A percentile compares a stretch with the other conserved stretches of the same genome.
phyloP scores from a whole-genome alignment of 2,329 filamentous ascomycete genomes.

The Lasiodiplodia gonubiensis region DNA sequence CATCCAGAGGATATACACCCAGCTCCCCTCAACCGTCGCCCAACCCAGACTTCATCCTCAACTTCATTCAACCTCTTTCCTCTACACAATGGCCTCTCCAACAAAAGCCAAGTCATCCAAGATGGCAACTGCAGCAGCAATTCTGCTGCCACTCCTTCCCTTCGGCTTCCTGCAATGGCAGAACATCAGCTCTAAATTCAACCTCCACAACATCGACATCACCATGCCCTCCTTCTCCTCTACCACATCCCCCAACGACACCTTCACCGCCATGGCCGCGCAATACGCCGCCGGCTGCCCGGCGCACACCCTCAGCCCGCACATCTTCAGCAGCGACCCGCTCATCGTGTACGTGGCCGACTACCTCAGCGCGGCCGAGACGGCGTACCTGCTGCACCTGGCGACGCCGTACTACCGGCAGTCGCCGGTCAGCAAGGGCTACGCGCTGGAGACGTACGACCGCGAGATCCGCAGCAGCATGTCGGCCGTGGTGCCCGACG shows the following conservation, averaged over 20 bases:
- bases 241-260: not conserved
- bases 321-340: constrained; percentile 9
- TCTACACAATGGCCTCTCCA: not conserved
- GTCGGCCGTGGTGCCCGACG: constrained; percentile 4
- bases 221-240: not conserved
- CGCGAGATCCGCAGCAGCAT: not conserved
- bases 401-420: constrained; percentile 4
- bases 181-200: constrained; percentile 10
- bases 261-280: not conserved
- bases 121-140: not conserved
- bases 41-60: not conserved
- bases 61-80: not conserved
- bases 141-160: not conserved
- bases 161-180: constrained; percentile 12
- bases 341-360: constrained; percentile 13
- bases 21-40: not conserved
- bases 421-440: not conserved
- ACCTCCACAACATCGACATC: not conserved
- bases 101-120: not conserved
- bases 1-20: not conserved
- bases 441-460: constrained; percentile 7
- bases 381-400: constrained; percentile 1
- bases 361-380: not conserved
- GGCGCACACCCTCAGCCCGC: not conserved
- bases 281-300: constrained; percentile 4